Evolutionary conservation across 768 basidiomycete species (phyloP).

Genomic region (Leccinum incarnatum): DNA sequence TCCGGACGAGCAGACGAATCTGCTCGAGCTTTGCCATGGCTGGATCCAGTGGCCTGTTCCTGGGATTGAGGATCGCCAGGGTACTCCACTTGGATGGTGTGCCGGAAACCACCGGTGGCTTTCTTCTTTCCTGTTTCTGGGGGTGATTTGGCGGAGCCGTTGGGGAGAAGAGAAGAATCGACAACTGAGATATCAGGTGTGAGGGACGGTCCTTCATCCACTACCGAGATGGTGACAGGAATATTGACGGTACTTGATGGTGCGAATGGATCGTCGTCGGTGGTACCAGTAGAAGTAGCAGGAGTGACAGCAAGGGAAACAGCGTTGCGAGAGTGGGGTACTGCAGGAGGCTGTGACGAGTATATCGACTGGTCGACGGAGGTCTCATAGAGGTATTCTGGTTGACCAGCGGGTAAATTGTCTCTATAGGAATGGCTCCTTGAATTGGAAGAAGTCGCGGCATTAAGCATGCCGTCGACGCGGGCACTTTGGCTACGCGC

Average conservation of each 20-base stretch:
- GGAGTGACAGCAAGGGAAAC: slow-evolving; percentile 43
- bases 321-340: slow-evolving; percentile 39
- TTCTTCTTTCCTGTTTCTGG: slow-evolving; percentile 48
- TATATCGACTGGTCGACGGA: slow-evolving; percentile 56
- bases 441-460: slow-evolving; percentile 31
- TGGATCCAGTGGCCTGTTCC: slow-evolving; percentile 17
- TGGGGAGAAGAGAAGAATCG: slow-evolving; percentile 19
- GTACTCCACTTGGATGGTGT: slow-evolving; percentile 98
- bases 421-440: slow-evolving; percentile 49
- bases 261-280: slow-evolving; percentile 76
- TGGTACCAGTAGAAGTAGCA: slow-evolving; percentile 37
- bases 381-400: slow-evolving; percentile 75
- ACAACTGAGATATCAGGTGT: slow-evolving; percentile 20
- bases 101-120: slow-evolving; percentile 54
- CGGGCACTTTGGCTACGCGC: slow-evolving; percentile 55
- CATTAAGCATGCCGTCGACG: slow-evolving; percentile 42
- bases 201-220: slow-evolving; percentile 22
- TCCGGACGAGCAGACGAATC: slow-evolving; percentile 11
- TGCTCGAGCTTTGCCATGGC: slow-evolving; percentile 21
- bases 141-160: slow-evolving; percentile 32
- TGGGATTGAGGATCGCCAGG: slow-evolving; percentile 47
- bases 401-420: slow-evolving; percentile 45
- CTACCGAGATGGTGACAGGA: slow-evolving; percentile 29
- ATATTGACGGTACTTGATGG: slow-evolving; percentile 31
- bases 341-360: slow-evolving; percentile 34